These are phyloP conservation scores for Nosema granulosis DNA, from an alignment of 371 early-diverging fungal genomes.

Conservation along the genomic window DNA sequence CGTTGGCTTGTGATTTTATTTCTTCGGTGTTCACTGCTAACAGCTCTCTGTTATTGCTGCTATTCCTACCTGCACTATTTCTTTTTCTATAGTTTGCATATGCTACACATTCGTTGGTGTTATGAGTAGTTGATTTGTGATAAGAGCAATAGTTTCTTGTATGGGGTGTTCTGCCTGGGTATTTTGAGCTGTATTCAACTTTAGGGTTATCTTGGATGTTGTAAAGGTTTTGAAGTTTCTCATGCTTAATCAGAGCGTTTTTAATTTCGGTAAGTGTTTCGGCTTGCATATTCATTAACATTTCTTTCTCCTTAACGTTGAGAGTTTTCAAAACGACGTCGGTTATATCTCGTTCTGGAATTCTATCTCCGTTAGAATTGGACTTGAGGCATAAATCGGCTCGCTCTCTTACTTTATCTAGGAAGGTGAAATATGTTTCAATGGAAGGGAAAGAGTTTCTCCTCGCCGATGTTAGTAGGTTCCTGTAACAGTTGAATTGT, in stretches of 20 bases:
- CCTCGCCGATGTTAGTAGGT: neutral
- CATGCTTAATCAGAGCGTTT: neutral
- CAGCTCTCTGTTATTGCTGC: no score
- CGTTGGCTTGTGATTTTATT: no score
- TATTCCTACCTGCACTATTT: no score
- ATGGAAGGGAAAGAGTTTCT: neutral
- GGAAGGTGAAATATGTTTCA: neutral
- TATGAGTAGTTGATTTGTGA: no score
- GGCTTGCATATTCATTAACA: neutral
- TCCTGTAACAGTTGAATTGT: neutral
- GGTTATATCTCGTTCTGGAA: neutral
- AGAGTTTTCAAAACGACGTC: neutral
- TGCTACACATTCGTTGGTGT: no score
- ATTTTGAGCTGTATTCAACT: no score
- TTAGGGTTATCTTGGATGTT: no score
- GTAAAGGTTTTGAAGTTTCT: neutral
- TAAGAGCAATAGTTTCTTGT: no score
- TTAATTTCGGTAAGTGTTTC: neutral
- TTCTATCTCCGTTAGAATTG: neutral
- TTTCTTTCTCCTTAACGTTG: neutral
- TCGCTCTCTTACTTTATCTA: neutral
- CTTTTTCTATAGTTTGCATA: no score
- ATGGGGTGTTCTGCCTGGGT: no score
- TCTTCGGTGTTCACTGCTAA: no score
- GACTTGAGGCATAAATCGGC: neutral